Conservation (phyloP, 495 filamentous ascomycete genomes). For the Penicillium fimorum region DNA sequence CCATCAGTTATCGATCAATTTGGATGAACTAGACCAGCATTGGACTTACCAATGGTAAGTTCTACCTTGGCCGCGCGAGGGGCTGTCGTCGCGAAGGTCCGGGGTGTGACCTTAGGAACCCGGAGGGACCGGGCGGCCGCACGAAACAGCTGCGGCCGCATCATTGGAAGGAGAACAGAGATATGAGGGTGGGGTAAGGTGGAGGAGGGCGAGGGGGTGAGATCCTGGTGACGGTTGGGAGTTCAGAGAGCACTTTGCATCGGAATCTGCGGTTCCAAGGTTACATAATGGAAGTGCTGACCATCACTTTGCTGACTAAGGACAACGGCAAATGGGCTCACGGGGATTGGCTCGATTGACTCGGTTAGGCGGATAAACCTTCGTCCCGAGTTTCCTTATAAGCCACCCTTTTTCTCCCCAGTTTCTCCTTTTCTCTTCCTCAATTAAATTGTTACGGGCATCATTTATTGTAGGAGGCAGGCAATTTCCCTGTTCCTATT, state of each 20-base stretch:
- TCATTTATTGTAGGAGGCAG: slow-evolving; percentile 88
- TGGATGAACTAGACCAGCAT: slow-evolving; percentile 26
- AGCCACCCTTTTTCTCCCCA: slow-evolving; percentile 14
- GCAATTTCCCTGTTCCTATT: slow-evolving; percentile 38
- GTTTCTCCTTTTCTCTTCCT: slow-evolving; percentile 42
- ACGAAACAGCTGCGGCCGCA: slow-evolving; percentile 86
- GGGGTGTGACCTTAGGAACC: slow-evolving; percentile 59
- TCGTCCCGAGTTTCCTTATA: slow-evolving; percentile 21
- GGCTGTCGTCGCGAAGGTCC: slow-evolving; percentile 72
- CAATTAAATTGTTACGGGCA: slow-evolving; percentile 62
- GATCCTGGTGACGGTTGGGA: slow-evolving; percentile 24
- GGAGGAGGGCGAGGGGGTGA: slow-evolving; percentile 21
- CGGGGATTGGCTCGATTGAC: slow-evolving; percentile 38
- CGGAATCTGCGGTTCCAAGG: slow-evolving; percentile 34
- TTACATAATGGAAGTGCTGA: slow-evolving; percentile 33
- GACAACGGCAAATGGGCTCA: slow-evolving; percentile 34
- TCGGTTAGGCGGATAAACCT: slow-evolving; percentile 34
- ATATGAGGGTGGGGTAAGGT: slow-evolving; percentile 36
- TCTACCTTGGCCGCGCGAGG: slow-evolving; percentile 82
- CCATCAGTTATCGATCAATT: slow-evolving; percentile 9
- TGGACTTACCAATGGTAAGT: slow-evolving; percentile 80
- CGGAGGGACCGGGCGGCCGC: slow-evolving; percentile 77
- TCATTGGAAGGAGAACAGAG: slow-evolving; percentile 52
- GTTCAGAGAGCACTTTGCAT: slow-evolving; percentile 39
- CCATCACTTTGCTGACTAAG: slow-evolving; percentile 30